phyloP scores from a whole-genome alignment of 495 filamentous ascomycete genomes.

The Tirmania nivea region DNA sequence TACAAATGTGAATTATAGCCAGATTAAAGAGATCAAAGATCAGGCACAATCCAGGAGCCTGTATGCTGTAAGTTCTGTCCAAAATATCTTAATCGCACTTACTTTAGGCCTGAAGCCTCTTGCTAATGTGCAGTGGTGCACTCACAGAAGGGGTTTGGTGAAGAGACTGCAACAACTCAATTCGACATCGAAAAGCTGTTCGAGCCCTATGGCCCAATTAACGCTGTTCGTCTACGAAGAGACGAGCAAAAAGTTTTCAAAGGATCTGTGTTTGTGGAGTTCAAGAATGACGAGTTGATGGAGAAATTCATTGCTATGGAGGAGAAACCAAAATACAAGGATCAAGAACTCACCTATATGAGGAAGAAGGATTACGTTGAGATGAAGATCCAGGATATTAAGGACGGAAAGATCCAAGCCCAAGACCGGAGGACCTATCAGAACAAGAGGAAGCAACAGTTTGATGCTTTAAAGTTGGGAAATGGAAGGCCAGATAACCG shows the following conservation, averaged over 20 bases:
- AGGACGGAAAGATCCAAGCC: slow-evolving; percentile 39
- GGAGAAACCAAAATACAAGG: slow-evolving; percentile 65
- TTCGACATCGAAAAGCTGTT: slow-evolving; percentile 89
- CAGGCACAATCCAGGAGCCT: slow-evolving; percentile 37
- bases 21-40: slow-evolving; percentile 31
- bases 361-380: slow-evolving; percentile 73
- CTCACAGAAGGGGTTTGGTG: slow-evolving; percentile 59
- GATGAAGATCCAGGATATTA: slow-evolving; percentile 54
- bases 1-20: slow-evolving; percentile 24
- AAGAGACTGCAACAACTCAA: slow-evolving; percentile 55
- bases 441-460: slow-evolving; percentile 22
- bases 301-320: slow-evolving; percentile 57
- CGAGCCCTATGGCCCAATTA: slow-evolving; percentile 51
- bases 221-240: slow-evolving; percentile 74
- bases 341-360: slow-evolving; percentile 47
- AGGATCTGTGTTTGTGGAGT: slow-evolving; percentile 88
- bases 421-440: slow-evolving; percentile 14
- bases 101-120: not conserved
- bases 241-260: slow-evolving; percentile 52
- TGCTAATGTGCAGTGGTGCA: not conserved
- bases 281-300: slow-evolving; percentile 48
- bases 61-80: slow-evolving; percentile 28
- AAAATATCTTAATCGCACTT: not conserved
- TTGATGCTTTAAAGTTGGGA: slow-evolving; percentile 4
- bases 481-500: slow-evolving; percentile 12